Evolutionary conservation across 2,329 filamentous ascomycete genomes (phyloP).

Genomic region (Pseudocercospora fijiensis): DNA sequence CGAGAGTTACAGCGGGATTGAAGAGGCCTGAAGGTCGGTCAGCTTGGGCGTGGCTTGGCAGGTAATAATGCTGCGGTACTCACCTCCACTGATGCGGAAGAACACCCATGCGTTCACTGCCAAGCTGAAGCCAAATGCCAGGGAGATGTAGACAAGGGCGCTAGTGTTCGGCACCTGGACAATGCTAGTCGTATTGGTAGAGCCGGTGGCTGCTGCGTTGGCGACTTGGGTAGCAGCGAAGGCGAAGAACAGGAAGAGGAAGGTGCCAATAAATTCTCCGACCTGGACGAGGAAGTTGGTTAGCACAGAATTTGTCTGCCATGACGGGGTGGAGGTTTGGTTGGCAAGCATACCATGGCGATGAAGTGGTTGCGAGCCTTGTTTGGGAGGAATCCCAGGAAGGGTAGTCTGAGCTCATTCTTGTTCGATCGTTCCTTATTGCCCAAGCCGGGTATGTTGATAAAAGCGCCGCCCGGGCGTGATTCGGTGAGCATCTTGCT

Average conservation of each 20-base stretch:
- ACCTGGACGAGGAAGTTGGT: slow-evolving; percentile 26
- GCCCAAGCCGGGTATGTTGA: slow-evolving; percentile 30
- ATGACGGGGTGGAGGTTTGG: too few species aligned
- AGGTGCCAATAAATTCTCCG: slow-evolving; percentile 47
- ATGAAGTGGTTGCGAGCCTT: slow-evolving; percentile 45
- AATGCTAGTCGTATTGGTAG: slow-evolving; percentile 3
- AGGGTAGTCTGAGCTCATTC: slow-evolving; percentile 42
- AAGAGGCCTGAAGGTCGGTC: slow-evolving; percentile 33
- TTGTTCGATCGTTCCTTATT: slow-evolving; percentile 18
- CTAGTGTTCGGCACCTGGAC: slow-evolving; percentile 38
- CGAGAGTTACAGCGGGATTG: slow-evolving; percentile 48
- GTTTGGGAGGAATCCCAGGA: slow-evolving; percentile 48
- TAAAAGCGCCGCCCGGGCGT: slow-evolving; percentile 33
- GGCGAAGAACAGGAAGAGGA: slow-evolving; percentile 48
- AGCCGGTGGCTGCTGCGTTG: slow-evolving; percentile 38
- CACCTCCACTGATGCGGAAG: slow-evolving; percentile 45
- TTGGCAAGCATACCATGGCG: slow-evolving; percentile 36
- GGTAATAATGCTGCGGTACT: slow-evolving; percentile 3
- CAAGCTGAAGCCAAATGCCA: slow-evolving; percentile 46
- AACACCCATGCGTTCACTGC: slow-evolving; percentile 49
- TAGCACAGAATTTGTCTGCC: too few species aligned
- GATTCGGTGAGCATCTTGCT: slow-evolving; percentile 43
- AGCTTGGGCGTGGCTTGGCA: neutral
- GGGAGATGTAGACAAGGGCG: slow-evolving; percentile 41
- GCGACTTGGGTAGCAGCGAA: slow-evolving; percentile 44